phyloP scores from a whole-genome alignment of 1,284 basidiomycete genomes.

The Apiotrichum mycotoxinovorans region DNA sequence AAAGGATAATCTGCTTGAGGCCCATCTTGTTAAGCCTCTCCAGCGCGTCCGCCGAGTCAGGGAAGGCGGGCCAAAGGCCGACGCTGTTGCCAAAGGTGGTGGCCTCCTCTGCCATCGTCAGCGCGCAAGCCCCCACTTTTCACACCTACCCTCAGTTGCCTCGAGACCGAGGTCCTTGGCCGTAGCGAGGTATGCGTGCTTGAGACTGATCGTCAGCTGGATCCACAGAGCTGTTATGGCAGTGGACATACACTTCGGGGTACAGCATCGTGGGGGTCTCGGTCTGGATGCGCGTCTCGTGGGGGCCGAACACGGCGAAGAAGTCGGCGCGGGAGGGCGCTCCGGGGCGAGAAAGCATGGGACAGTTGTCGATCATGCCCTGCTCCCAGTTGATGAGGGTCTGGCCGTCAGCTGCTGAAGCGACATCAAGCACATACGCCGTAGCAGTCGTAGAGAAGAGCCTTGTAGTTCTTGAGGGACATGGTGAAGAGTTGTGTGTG shows the following conservation, averaged over 20 bases:
- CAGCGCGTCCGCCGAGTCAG: constrained; percentile 31
- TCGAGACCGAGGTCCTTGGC: constrained; percentile 11
- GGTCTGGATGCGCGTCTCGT: constrained; percentile 30
- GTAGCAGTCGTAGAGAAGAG: constrained; percentile 32
- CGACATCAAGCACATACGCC: constrained; percentile 17
- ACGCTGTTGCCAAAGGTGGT: constrained; percentile 28
- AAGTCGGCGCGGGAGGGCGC: constrained; percentile 19
- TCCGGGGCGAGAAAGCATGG: constrained; percentile 21
- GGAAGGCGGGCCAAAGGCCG: constrained; percentile 37
- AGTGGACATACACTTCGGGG: constrained; percentile 28
- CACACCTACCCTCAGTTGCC: constrained; percentile 8
- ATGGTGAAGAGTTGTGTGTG: not conserved
- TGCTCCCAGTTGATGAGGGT: constrained; percentile 31
- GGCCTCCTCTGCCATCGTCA: constrained; percentile 19
- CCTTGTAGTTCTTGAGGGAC: constrained; percentile 17
- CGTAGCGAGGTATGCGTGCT: constrained; percentile 12
- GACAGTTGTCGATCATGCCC: constrained; percentile 26
- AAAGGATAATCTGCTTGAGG: constrained; percentile 32
- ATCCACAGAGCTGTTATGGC: no score
- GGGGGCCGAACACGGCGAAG: constrained; percentile 21
- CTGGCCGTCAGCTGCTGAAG: not conserved
- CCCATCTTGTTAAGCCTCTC: constrained; percentile 25
- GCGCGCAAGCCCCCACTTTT: not conserved
- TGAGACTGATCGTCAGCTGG: constrained; percentile 12
- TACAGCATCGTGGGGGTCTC: constrained; percentile 29